Base-by-base conservation (phyloP, 352 stramenopile species). In the Globisporangium acanthophoron region DNA sequence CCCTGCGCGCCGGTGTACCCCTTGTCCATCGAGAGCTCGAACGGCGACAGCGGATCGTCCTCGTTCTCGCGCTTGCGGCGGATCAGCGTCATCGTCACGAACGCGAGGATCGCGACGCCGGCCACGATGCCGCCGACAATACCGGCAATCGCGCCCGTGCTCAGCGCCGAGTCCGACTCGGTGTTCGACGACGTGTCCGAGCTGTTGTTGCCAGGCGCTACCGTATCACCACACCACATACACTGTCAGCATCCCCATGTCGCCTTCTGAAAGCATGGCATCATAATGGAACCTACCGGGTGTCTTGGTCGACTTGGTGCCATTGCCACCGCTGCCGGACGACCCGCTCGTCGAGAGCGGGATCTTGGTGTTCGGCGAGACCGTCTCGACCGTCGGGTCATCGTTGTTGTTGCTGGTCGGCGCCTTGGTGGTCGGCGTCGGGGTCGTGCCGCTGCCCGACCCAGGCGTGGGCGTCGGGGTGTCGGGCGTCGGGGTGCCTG, bases 1-100 rank as follows among this genome's bases (percentile, higher is more conserved):
- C 73, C 72, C 55, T 80, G 69, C n/a, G 59, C 61, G 37, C 51
- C 67, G 44, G 66, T 71, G 69, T 87, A 89, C 39, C 76, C 76
- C 76, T 92, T 92, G 71, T 92, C 82, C 80, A 92, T 89, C 37
- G 82, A 92, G 37, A 92, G 71, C 67, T 92, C 80, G 53, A 92
- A 92, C 3, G 82, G 82, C 64, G 82, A 92, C 52, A 92, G 60
- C 57, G 82, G 82, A 53, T 92, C 82, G 56, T 92, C 82, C 35
- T 92, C 78, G 6, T 65, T 54, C 16, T 90, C 77, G 39, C 74
- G 74, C 40, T 71, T 71, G 53, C 69, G 71, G 62, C 78, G 82
- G 18, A 85, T 77, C 29, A 77, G 35, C 29, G 71, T 74, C 66
- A 88, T 82, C 45, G 80, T 70, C 40, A 89, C 64, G 46, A 80